A percentile compares a stretch with the other conserved stretches of the same genome.
These are phyloP conservation scores for Phytophthora parvispora DNA, from an alignment of 352 stramenopile species.

Conservation along the genomic window DNA sequence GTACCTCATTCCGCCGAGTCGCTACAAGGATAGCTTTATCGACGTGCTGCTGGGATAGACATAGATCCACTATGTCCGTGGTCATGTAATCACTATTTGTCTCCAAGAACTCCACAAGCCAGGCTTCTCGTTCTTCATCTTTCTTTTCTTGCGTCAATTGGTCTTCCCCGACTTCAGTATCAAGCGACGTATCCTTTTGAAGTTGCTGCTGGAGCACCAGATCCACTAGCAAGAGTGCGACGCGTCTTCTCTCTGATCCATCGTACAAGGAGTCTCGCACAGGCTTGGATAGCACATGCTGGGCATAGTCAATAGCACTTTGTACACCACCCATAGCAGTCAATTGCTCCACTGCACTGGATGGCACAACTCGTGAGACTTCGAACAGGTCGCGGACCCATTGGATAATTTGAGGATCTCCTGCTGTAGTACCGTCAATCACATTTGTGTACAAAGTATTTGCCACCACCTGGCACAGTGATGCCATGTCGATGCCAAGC, in stretches of 20 bases:
- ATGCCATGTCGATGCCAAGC: conserved; percentile 90
- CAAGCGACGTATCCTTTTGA: conserved; percentile 30
- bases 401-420: conserved; percentile 41
- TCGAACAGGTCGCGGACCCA: conserved; percentile 87
- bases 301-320: conserved; percentile 71
- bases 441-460: conserved; percentile 77
- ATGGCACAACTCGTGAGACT: conserved; percentile 74
- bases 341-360: conserved; percentile 76
- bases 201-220: conserved; percentile 74
- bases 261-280: conserved; percentile 45
- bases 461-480: conserved; percentile 84
- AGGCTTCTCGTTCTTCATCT: conserved; percentile 48
- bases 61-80: conserved; percentile 70
- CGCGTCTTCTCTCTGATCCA: conserved; percentile 49
- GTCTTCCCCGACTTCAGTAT: conserved; percentile 5
- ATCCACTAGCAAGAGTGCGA: conserved; percentile 64
- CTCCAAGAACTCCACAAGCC: conserved; percentile 67
- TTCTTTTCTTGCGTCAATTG: conserved; percentile 31
- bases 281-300: conserved; percentile 56
- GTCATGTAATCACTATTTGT: conserved; percentile 72
- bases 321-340: conserved; percentile 57
- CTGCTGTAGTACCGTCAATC: conserved; percentile 27
- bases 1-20: conserved; percentile 53
- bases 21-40: conserved; percentile 78
- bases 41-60: conserved; percentile 72